phyloP scores from a whole-genome alignment of 768 basidiomycete genomes.

The Mycena olivaceomarginata region DNA sequence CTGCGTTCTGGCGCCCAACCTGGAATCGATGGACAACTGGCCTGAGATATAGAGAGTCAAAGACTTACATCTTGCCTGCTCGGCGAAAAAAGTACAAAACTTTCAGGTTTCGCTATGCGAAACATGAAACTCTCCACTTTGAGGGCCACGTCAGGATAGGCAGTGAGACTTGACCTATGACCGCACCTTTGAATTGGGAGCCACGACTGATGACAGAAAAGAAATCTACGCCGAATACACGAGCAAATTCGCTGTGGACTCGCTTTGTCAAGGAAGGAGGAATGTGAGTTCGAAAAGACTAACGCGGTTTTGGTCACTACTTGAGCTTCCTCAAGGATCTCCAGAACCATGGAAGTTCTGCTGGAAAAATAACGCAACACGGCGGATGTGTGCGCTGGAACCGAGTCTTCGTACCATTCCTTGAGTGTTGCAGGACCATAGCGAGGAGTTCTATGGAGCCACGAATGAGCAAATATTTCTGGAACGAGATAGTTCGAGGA shows the following conservation, averaged over 20 bases:
- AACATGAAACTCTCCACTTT: constrained; percentile 98
- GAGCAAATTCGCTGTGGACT: constrained; percentile 89
- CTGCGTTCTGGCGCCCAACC: constrained; percentile 98
- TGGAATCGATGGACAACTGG: constrained; percentile 53
- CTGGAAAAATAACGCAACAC: constrained; percentile 79
- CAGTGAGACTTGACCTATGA: too few relatives aligned
- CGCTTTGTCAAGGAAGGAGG: constrained; percentile 1
- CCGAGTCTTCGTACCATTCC: constrained; percentile 78
- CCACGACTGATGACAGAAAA: constrained; percentile 96
- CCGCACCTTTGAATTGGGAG: constrained; percentile 88
- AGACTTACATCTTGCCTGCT: constrained; percentile 85
- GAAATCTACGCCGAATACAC: constrained; percentile 98
- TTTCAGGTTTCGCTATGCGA: constrained; percentile 97
- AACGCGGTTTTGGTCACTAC: constrained; percentile 94
- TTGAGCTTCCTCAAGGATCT: constrained; percentile 89
- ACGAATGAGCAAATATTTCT: constrained; percentile 16
- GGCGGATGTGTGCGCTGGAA: constrained; percentile 71
- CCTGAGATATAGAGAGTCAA: not conserved
- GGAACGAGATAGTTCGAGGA: constrained; percentile 34
- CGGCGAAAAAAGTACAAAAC: constrained; percentile 92
- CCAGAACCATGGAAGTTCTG: constrained; percentile 81
- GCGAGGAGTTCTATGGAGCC: constrained; percentile 78
- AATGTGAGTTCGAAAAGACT: constrained; percentile 49
- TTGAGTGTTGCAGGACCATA: constrained; percentile 80
- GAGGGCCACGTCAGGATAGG: not conserved